These are phyloP conservation scores for Sporothrix curviconia DNA, from an alignment of 2,329 filamentous ascomycete genomes.

Conservation along the genomic window DNA sequence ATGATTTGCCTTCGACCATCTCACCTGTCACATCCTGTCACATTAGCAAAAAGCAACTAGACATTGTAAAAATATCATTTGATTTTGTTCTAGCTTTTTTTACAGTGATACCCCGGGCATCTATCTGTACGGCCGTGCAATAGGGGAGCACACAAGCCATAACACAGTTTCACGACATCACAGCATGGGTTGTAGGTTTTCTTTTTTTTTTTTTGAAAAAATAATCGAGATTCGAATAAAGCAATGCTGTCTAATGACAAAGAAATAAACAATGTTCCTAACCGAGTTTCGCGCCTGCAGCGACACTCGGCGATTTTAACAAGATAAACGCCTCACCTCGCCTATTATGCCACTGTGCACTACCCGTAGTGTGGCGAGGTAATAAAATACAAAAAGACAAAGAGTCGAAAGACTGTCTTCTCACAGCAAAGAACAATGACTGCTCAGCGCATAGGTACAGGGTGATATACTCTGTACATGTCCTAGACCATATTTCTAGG, in stretches of 20 bases:
- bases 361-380: slow-evolving; percentile 1
- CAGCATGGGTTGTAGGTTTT: neutral
- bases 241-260: slow-evolving; percentile 4
- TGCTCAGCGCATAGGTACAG: neutral
- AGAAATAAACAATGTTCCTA: neutral
- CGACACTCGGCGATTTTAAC: neutral
- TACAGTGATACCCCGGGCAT: neutral
- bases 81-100: neutral
- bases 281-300: neutral
- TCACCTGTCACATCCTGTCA: slow-evolving; percentile 4
- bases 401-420: neutral
- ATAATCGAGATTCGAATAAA: neutral
- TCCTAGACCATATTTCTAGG: slow-evolving; percentile 35
- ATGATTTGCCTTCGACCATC: neutral
- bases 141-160: no score
- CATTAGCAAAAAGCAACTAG: slow-evolving; percentile 12
- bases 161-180: neutral
- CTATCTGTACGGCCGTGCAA: no score
- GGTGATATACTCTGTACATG: neutral
- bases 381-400: slow-evolving; percentile 1
- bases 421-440: neutral
- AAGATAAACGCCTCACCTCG: neutral
- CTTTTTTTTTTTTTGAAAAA: neutral
- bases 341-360: slow-evolving; percentile 3
- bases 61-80: slow-evolving; percentile 8